phyloP scores from a whole-genome alignment of 2,329 filamentous ascomycete genomes.

The Arthrobotrys megalospora region DNA sequence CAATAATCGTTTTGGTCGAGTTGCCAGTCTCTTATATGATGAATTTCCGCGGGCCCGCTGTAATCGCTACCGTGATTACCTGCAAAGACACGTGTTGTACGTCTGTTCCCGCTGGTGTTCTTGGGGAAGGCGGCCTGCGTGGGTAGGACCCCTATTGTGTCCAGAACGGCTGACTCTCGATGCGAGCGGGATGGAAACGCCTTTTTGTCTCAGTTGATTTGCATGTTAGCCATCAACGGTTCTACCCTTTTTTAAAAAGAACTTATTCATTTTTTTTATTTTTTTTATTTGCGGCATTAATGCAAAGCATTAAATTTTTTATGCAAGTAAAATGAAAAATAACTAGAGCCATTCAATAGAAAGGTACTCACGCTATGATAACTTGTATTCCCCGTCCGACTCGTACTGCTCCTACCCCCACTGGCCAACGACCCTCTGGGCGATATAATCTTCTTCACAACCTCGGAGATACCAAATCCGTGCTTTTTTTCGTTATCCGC shows the following conservation, averaged over 20 bases:
- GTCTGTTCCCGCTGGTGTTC: constrained; percentile 30
- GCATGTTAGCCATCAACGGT: constrained; percentile 11
- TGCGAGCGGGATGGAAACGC: constrained; percentile 40
- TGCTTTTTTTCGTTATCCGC: constrained; percentile 14
- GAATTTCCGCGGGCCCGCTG: constrained; percentile 32
- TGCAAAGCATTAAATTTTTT: background rate
- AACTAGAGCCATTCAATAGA: background rate
- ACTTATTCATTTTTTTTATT: background rate
- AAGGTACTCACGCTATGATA: constrained; percentile 36
- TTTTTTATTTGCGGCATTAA: constrained; percentile 16
- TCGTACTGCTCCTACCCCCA: constrained; percentile 13
- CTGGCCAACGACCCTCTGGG: constrained; percentile 12
- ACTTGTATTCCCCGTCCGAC: constrained; percentile 44
- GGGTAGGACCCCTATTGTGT: constrained; percentile 57
- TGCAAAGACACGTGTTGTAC: constrained; percentile 45
- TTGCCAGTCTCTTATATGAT: constrained; percentile 59
- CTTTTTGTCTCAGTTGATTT: constrained; percentile 25
- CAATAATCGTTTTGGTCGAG: constrained; percentile 59
- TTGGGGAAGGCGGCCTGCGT: constrained; percentile 44
- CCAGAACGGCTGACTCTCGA: constrained; percentile 48
- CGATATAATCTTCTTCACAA: constrained; percentile 50
- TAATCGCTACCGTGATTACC: constrained; percentile 5
- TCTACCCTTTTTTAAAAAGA: background rate
- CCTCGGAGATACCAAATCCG: constrained; percentile 36
- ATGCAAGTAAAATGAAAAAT: constrained; percentile 29